Percentiles rank a stretch among this genome's conserved stretches.
Evolutionary conservation across 2,329 filamentous ascomycete genomes (phyloP).

Genomic region (Beauveria caledonica): DNA sequence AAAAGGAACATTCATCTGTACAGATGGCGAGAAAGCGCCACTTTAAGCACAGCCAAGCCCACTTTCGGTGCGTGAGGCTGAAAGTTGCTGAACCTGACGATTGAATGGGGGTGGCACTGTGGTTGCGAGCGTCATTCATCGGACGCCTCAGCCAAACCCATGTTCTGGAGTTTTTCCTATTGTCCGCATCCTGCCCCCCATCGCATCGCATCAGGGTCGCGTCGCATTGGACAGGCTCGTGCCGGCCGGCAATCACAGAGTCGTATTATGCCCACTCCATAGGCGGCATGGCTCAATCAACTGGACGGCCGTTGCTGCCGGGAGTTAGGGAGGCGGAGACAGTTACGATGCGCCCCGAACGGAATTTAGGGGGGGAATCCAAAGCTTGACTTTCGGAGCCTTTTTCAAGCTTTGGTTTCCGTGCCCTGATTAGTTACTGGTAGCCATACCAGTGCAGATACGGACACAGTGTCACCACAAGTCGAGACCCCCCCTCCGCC

Average conservation of each 20-base stretch:
- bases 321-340: background rate
- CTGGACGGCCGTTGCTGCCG: background rate
- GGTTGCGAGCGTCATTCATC: background rate
- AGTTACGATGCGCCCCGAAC: background rate
- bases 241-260: background rate
- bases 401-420: background rate
- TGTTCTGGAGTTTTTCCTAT: background rate
- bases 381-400: background rate
- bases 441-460: too few species aligned
- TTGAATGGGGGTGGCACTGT: constrained; percentile 7
- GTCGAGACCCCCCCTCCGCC: background rate
- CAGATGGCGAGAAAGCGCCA: constrained; percentile 6
- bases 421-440: background rate
- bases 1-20: background rate
- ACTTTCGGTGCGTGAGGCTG: constrained; percentile 8
- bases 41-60: constrained; percentile 5
- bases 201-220: background rate
- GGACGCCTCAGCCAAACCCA: background rate
- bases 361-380: background rate
- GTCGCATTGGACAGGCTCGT: background rate
- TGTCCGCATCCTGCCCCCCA: background rate
- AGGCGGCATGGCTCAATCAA: background rate
- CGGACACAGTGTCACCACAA: too few species aligned
- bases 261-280: background rate
- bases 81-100: constrained; percentile 9